These are phyloP conservation scores for Penicillium silybi DNA, from an alignment of 495 filamentous ascomycete species.

Conservation along the genomic window DNA sequence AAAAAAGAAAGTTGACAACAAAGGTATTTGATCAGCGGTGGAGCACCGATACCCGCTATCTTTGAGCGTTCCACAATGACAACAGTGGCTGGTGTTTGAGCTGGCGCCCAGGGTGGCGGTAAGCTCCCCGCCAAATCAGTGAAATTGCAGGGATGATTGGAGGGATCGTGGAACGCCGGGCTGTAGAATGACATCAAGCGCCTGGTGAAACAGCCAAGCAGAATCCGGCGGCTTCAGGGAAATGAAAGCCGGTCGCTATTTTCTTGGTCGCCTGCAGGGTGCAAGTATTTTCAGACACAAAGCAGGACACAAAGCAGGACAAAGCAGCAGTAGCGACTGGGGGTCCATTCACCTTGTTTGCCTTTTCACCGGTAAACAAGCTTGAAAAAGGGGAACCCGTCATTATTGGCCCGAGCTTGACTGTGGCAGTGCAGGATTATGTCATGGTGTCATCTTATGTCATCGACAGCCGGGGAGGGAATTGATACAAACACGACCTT, in stretches of 20 bases:
- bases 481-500: too few species aligned
- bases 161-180: constrained; percentile 20
- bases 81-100: constrained; percentile 21
- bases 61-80: constrained; percentile 19
- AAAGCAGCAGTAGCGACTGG: background rate
- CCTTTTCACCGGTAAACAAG: background rate
- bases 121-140: constrained; percentile 3
- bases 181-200: constrained; percentile 42
- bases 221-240: constrained; percentile 14
- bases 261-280: background rate
- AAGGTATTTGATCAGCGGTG: constrained; percentile 5
- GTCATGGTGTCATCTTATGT: too few species aligned
- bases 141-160: constrained; percentile 21
- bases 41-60: constrained; percentile 2
- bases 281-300: background rate
- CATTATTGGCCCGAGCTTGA: background rate
- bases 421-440: background rate
- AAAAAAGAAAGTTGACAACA: background rate
- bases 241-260: constrained; percentile 4
- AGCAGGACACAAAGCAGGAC: background rate
- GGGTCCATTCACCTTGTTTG: too few species aligned
- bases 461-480: too few species aligned
- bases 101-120: constrained; percentile 14
- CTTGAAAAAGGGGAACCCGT: background rate
- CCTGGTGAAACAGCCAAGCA: constrained; percentile 34